These are phyloP conservation scores for Aethionema arabicum DNA, from an alignment of 345 rosid species.

Conservation along the genomic window DNA sequence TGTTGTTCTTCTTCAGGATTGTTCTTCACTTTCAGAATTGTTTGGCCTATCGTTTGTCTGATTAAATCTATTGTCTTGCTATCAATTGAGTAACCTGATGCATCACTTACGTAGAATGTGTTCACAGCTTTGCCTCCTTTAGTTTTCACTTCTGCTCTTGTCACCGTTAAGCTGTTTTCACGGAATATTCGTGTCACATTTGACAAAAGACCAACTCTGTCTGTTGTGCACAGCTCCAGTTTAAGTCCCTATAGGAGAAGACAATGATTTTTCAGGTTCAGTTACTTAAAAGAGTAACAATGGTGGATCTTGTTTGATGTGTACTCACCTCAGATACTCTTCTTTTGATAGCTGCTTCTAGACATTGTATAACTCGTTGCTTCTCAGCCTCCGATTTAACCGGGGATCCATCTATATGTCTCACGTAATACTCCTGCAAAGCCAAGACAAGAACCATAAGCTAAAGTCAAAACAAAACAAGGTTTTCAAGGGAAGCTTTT, in stretches of 20 bases:
- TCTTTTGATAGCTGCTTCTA: conserved; percentile 92
- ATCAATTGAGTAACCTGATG: conserved; percentile 72
- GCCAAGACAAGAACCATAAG: neutral
- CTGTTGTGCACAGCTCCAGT: conserved; percentile 80
- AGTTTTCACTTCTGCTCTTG: conserved; percentile 88
- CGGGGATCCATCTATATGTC: conserved; percentile 90
- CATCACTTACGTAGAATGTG: conserved; percentile 81
- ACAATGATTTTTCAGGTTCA: conserved; percentile 9
- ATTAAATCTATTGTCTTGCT: conserved; percentile 73
- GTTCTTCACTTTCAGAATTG: conserved; percentile 83
- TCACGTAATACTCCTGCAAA: conserved; percentile 76
- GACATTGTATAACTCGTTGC: conserved; percentile 79
- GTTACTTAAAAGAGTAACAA: conserved; percentile 3
- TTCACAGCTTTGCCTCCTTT: conserved; percentile 81
- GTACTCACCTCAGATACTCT: conserved; percentile 79
- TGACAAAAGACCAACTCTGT: conserved; percentile 80
- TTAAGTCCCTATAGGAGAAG: conserved; percentile 71
- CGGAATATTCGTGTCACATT: conserved; percentile 87
- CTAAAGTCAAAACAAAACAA: neutral
- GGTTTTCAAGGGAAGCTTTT: neutral
- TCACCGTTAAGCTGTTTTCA: conserved; percentile 80
- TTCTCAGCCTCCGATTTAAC: conserved; percentile 80
- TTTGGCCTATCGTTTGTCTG: conserved; percentile 72
- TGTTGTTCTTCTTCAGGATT: conserved; percentile 47
- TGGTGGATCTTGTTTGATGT: neutral